Evolutionary conservation across 371 early-diverging fungal species (phyloP).

Genomic region (Mortierella sp.): DNA sequence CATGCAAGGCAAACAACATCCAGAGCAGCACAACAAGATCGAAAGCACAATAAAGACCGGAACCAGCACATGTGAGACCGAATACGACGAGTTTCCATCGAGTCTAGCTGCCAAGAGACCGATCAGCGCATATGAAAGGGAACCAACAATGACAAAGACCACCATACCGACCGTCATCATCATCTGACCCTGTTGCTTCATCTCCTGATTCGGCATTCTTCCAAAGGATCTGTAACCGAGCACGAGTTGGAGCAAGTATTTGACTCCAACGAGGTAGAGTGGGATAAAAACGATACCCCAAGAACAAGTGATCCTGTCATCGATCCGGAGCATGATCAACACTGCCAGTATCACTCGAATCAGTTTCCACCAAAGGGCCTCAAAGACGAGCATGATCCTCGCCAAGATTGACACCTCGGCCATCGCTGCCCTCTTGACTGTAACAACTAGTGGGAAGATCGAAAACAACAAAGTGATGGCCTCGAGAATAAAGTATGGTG

Average conservation of each 20-base stretch:
- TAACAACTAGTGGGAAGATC: constrained; percentile 8
- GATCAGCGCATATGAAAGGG: constrained; percentile 76
- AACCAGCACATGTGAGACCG: constrained; percentile 77
- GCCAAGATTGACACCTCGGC: constrained; percentile 20
- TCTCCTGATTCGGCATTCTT: constrained; percentile 61
- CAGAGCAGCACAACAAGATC: constrained; percentile 75
- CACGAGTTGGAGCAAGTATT: constrained; percentile 67
- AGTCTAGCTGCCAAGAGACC: constrained; percentile 78
- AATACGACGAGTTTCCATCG: constrained; percentile 64
- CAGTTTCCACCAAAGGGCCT: constrained; percentile 69
- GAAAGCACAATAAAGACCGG: constrained; percentile 84
- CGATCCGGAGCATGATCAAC: constrained; percentile 74
- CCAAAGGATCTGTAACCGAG: constrained; percentile 61
- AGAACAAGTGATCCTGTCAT: constrained; percentile 65
- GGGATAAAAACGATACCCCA: constrained; percentile 90
- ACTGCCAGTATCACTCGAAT: constrained; percentile 69
- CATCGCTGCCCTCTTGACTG: constrained; percentile 1
- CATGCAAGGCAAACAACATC: constrained; percentile 81
- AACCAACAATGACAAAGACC: constrained; percentile 64
- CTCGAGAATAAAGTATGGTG: constrained; percentile 54
- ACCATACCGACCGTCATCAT: constrained; percentile 63
- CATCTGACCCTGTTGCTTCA: constrained; percentile 63
- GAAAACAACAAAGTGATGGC: constrained; percentile 35
- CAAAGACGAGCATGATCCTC: constrained; percentile 54
- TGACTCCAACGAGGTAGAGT: constrained; percentile 75